Evolutionary conservation across 148 eudicot genomes (phyloP).

Genomic region (Vaccinium myrtillus): DNA sequence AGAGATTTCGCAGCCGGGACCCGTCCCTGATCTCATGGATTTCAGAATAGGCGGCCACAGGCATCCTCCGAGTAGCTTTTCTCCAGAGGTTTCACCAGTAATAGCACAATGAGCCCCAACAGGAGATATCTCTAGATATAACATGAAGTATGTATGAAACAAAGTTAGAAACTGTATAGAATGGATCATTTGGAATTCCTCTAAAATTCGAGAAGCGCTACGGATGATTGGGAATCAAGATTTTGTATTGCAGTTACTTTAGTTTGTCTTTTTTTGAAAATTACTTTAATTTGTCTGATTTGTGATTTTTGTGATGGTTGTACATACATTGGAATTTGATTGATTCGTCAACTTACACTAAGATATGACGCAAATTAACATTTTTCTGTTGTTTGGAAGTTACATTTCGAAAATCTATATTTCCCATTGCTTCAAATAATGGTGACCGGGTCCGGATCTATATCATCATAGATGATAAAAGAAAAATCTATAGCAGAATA

Average conservation of each 20-base stretch:
- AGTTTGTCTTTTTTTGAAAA: too few relatives aligned
- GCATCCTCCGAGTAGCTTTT: conserved; percentile 21
- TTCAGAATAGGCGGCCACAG: conserved; percentile 29
- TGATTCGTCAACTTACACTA: not conserved
- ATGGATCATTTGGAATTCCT: not conserved
- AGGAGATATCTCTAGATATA: not conserved
- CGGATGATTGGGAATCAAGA: not conserved
- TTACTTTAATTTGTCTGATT: not conserved
- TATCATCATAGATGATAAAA: not conserved
- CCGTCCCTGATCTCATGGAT: conserved; percentile 41
- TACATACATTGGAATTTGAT: not conserved
- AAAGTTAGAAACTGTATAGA: conserved; percentile 1
- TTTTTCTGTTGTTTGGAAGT: not conserved
- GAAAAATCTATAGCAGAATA: not conserved
- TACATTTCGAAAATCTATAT: too few relatives aligned
- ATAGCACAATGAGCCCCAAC: conserved; percentile 18
- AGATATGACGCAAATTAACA: not conserved
- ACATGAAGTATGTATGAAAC: not conserved
- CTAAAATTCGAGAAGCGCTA: not conserved
- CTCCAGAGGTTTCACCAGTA: conserved; percentile 14
- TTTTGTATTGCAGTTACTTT: conserved; percentile 1
- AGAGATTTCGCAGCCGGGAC: conserved; percentile 43
- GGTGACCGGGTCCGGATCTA: not conserved
- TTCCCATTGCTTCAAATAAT: not conserved
- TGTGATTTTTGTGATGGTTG: not conserved